A percentile compares a stretch with the other conserved stretches of the same genome.
These are phyloP conservation scores for Endogone sp. DNA, from an alignment of 192 early-diverging fungal genomes.

Conservation along the genomic window DNA sequence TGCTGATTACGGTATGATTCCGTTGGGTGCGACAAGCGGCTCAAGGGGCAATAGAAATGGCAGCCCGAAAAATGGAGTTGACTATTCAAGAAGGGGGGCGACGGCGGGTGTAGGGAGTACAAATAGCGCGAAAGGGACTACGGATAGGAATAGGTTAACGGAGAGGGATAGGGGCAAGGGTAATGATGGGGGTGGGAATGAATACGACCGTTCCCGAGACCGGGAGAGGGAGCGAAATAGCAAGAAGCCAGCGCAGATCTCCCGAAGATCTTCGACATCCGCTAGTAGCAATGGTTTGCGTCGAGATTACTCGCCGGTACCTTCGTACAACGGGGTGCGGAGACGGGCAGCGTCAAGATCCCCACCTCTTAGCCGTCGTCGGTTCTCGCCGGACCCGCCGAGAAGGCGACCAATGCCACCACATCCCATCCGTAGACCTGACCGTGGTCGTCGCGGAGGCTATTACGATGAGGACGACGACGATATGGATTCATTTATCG, in stretches of 20 bases:
- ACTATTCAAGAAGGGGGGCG: not conserved
- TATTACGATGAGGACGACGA: constrained; percentile 27
- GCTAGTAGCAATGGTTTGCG: not conserved
- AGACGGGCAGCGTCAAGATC: not conserved
- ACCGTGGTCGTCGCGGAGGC: not conserved
- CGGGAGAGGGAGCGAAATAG: not conserved
- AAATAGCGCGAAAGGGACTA: not conserved
- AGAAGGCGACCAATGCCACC: constrained; percentile 5
- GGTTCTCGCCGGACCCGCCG: constrained; percentile 18
- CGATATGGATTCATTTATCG: constrained; percentile 27
- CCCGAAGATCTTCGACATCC: not conserved
- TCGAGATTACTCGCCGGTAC: not conserved
- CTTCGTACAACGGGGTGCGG: not conserved
- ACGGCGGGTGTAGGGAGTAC: not conserved
- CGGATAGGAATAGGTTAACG: not conserved
- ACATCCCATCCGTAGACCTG: not conserved
- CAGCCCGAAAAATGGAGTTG: not conserved
- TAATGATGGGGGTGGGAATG: no score
- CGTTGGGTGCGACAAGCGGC: not conserved
- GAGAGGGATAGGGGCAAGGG: not conserved
- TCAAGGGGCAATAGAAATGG: not conserved
- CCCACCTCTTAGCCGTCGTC: not conserved
- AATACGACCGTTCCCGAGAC: no score
- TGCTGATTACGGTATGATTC: constrained; percentile 6
- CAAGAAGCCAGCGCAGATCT: not conserved